Conservation (phyloP, 2,329 filamentous ascomycete genomes). For the Hymenoscyphus fructigenus region DNA sequence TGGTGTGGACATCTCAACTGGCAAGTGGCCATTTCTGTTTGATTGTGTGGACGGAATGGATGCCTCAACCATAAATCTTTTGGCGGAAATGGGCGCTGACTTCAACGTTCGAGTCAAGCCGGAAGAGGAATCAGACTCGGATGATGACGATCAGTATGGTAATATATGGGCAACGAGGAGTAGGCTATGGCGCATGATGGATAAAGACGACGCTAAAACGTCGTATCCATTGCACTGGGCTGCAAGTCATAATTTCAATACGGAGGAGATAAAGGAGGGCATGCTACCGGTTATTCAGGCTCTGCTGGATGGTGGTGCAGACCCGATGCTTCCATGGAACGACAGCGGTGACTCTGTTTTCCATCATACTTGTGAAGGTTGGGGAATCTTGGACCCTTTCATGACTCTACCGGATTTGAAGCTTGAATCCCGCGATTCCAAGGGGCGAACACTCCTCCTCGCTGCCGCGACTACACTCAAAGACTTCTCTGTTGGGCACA, state of each 20-base stretch:
- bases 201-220: not conserved
- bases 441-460: constrained; percentile 13
- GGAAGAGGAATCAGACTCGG: not conserved
- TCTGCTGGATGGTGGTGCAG: constrained; percentile 10
- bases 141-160: not conserved
- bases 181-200: too few species aligned
- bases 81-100: constrained; percentile 8
- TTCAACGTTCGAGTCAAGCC: constrained; percentile 9
- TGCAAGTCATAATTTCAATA: constrained; percentile 9
- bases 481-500: not conserved
- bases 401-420: constrained; percentile 4
- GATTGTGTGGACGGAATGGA: constrained; percentile 6
- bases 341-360: constrained; percentile 9
- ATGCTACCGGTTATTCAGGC: constrained; percentile 1
- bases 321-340: constrained; percentile 3
- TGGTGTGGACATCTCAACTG: constrained; percentile 13
- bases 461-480: constrained; percentile 8
- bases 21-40: constrained; percentile 7
- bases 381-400: constrained; percentile 13
- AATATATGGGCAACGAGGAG: too few species aligned
- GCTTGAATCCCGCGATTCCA: constrained; percentile 10
- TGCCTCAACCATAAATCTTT: constrained; percentile 4
- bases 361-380: constrained; percentile 3
- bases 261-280: not conserved
- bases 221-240: constrained; percentile 12